These are phyloP conservation scores for Termitomyces sp. DNA, from an alignment of 768 basidiomycete genomes.

Conservation along the genomic window DNA sequence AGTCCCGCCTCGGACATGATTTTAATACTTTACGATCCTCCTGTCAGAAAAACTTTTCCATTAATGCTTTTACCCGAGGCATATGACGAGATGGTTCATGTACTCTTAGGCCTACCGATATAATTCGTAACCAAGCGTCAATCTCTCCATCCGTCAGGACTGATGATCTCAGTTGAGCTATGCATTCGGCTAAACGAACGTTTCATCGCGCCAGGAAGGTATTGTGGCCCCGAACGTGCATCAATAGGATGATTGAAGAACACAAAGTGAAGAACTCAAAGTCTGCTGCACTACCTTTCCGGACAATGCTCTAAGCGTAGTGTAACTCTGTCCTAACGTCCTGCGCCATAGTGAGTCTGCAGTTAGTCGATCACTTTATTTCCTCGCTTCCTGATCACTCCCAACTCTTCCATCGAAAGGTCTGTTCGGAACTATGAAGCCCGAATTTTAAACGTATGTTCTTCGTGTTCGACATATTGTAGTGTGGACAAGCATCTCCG, in stretches of 20 bases:
- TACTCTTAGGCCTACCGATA: neutral
- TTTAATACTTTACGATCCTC: neutral
- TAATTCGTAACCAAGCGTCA: neutral
- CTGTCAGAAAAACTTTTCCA: no score
- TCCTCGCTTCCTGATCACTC: neutral
- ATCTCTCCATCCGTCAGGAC: neutral
- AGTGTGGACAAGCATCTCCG: neutral
- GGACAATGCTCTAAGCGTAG: neutral
- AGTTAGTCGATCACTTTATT: neutral
- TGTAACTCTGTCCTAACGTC: neutral
- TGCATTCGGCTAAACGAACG: neutral
- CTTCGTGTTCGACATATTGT: neutral
- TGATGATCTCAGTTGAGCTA: neutral
- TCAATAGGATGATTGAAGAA: neutral
- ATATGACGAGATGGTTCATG: neutral
- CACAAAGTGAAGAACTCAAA: neutral
- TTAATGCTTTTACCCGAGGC: neutral
- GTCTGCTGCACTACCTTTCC: neutral
- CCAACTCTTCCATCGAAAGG: neutral
- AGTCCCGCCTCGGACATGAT: neutral
- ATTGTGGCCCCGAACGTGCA: neutral
- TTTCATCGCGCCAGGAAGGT: neutral
- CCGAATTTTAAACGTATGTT: neutral
- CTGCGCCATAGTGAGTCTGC: neutral
- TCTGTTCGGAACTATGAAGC: neutral